These are phyloP conservation scores for Nepenthes mirabilis DNA, from an alignment of 148 eudicot species.

Conservation along the genomic window DNA sequence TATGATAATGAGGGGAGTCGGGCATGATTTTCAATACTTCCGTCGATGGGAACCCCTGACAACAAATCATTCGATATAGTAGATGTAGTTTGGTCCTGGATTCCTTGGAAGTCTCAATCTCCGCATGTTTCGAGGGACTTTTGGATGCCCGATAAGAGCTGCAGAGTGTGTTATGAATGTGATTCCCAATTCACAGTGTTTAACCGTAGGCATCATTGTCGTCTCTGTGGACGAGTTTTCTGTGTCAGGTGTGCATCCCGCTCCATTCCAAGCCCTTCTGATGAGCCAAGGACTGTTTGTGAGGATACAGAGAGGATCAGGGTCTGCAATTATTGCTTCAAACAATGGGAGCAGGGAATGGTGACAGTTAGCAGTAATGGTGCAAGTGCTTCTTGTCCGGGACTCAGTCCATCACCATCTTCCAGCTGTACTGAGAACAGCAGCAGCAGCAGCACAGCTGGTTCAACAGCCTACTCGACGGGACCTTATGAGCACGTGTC, in stretches of 20 bases:
- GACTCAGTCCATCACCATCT: slow-evolving; percentile 43
- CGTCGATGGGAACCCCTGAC: slow-evolving; percentile 59
- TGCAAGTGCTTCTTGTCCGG: slow-evolving; percentile 29
- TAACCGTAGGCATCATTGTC: slow-evolving; percentile 84
- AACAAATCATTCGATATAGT: slow-evolving; percentile 38
- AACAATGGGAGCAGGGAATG: slow-evolving; percentile 57
- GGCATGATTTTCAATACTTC: slow-evolving; percentile 24
- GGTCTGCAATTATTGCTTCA: slow-evolving; percentile 82
- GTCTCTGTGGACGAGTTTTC: slow-evolving; percentile 81
- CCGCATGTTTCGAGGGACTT: slow-evolving; percentile 63
- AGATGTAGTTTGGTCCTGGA: slow-evolving; percentile 60
- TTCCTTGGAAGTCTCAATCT: slow-evolving; percentile 39
- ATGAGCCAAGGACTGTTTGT: slow-evolving; percentile 21
- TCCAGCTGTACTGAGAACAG: slow-evolving; percentile 54
- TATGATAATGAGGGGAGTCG: slow-evolving; percentile 47
- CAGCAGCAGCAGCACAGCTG: slow-evolving; percentile 46
- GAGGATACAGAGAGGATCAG: slow-evolving; percentile 67
- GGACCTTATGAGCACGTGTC: slow-evolving; percentile 30
- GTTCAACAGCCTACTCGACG: slow-evolving; percentile 39
- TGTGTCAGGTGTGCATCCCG: slow-evolving; percentile 76
- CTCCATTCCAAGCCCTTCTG: slow-evolving; percentile 37
- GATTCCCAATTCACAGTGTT: slow-evolving; percentile 65
- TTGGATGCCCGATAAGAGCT: slow-evolving; percentile 96
- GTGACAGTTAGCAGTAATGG: slow-evolving; percentile 27
- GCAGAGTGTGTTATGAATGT: slow-evolving; percentile 81